Evolutionary conservation across 2,329 filamentous ascomycete genomes (phyloP).

Genomic region (Akanthomyces muscarius): DNA sequence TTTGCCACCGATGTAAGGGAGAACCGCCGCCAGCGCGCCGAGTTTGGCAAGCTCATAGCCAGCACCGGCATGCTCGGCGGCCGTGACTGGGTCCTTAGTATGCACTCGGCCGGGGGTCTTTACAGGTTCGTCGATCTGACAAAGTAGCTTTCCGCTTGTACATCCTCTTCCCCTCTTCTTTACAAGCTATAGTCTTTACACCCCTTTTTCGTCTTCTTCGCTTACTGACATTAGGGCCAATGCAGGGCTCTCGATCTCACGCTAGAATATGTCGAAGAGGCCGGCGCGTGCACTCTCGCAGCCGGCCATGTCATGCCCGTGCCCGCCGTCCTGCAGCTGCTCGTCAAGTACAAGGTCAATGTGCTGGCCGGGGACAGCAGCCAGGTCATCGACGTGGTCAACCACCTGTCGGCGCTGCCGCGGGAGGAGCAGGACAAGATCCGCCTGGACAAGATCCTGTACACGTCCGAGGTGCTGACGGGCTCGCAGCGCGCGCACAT

Average conservation of each 20-base stretch:
- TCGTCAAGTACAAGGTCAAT: constrained; percentile 34
- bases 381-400: constrained; percentile 35
- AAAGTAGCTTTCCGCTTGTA: not conserved
- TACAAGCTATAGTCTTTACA: no score
- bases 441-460: constrained; percentile 38
- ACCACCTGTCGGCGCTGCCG: constrained; percentile 32
- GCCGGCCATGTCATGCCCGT: constrained; percentile 30
- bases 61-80: constrained; percentile 28
- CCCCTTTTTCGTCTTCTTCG: not conserved
- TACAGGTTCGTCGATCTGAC: constrained; percentile 25
- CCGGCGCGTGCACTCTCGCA: constrained; percentile 36
- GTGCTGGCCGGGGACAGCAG: constrained; percentile 36
- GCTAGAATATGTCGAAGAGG: constrained; percentile 38
- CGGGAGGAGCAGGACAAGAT: constrained; percentile 22
- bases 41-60: constrained; percentile 31
- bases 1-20: constrained; percentile 39
- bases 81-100: constrained; percentile 38
- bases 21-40: constrained; percentile 37
- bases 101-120: constrained; percentile 32
- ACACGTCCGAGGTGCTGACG: constrained; percentile 40
- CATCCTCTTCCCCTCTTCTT: not conserved
- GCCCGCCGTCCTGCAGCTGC: constrained; percentile 24
- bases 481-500: constrained; percentile 31
- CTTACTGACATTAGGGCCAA: not conserved
- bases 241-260: constrained; percentile 36